These are phyloP conservation scores for Hebeloma cylindrosporum DNA, from an alignment of 768 basidiomycete genomes.

Conservation along the genomic window DNA sequence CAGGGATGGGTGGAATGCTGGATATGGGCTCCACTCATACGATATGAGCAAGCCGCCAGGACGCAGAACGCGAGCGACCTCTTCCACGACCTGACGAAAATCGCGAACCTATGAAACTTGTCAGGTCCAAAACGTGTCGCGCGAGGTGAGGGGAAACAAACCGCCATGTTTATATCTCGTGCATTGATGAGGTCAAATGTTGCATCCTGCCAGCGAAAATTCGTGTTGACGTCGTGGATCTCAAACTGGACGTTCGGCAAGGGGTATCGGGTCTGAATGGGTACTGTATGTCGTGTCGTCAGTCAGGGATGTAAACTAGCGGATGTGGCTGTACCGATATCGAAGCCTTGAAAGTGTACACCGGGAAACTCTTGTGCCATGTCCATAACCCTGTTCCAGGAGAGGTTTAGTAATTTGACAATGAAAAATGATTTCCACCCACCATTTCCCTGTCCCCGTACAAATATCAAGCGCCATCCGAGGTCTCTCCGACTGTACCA, in stretches of 20 bases:
- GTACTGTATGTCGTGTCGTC: conserved; percentile 44
- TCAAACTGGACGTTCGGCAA: conserved; percentile 63
- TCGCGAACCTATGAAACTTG: conserved; percentile 46
- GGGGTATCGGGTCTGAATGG: conserved; percentile 67
- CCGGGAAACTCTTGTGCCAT: conserved; percentile 68
- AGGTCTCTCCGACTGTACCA: conserved; percentile 40
- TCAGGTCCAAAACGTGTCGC: not conserved
- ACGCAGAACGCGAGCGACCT: conserved; percentile 63
- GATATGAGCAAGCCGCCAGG: conserved; percentile 72
- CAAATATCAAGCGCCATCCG: conserved; percentile 71
- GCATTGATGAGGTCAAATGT: conserved; percentile 72
- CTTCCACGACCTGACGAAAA: conserved; percentile 52
- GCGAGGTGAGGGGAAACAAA: conserved; percentile 32
- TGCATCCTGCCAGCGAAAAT: conserved; percentile 48
- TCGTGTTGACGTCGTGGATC: conserved; percentile 59
- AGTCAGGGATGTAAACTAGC: conserved; percentile 11
- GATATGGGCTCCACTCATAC: conserved; percentile 50
- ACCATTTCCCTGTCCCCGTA: conserved; percentile 77
- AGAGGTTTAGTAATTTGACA: conserved; percentile 20
- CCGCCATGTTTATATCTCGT: conserved; percentile 58
- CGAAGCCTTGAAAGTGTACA: conserved; percentile 67
- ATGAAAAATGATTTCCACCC: conserved; percentile 23
- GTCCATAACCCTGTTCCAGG: conserved; percentile 60
- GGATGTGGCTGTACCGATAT: conserved; percentile 60
- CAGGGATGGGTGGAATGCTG: conserved; percentile 38